Evolutionary conservation across 164 flowering plant species (phyloP), one percentile per base, ranked within the genome.

Genomic region (Berberis vulgaris): DNA sequence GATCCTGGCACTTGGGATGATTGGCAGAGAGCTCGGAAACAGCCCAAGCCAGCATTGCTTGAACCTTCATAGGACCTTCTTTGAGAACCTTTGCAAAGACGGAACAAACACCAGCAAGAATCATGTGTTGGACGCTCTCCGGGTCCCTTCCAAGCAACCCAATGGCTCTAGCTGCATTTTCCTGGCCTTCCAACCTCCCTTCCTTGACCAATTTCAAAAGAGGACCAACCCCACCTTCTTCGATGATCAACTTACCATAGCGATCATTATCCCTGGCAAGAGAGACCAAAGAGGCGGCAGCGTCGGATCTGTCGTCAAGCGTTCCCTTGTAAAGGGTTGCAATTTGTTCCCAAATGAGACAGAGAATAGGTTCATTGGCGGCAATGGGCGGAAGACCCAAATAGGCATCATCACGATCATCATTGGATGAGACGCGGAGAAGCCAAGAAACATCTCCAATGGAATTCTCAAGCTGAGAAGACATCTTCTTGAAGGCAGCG

Each of bases 361-460:
- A 80, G 26, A 91, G 67, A 41, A 88, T 91, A 0, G 97, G 97
- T 71, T 91, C 96, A 71, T 91, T 88, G 2, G 89, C 77, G 1
- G 97, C 97, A 9, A 91, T 91, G 0, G 96, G 96, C 12, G 97
- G 97, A n/a, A 91, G 82, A 0, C 97, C 97, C 0, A 86, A 76
- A 56, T 86, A 84, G 62, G 80, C 89, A 42, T 76, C 85, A 40
- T 74, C 89, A 39, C 82, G 73, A n/a, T 80, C 85, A 39, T 79
- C 81, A 41, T 86, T 6, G 3, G 76, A 78, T 1, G 84, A 86
- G 38, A 88, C 97, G 1, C 91, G 80, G 42, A 91, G 80, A 45
- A 91, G 86, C 97, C 97, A 91, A 5, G 91, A 77, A 6, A 91
- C 85, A 59, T 91, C 94, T 3, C 89, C 97, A 56, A 88, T 81